Conservation (phyloP, 1,284 basidiomycete species). For the Ustilago trichophora region DNA sequence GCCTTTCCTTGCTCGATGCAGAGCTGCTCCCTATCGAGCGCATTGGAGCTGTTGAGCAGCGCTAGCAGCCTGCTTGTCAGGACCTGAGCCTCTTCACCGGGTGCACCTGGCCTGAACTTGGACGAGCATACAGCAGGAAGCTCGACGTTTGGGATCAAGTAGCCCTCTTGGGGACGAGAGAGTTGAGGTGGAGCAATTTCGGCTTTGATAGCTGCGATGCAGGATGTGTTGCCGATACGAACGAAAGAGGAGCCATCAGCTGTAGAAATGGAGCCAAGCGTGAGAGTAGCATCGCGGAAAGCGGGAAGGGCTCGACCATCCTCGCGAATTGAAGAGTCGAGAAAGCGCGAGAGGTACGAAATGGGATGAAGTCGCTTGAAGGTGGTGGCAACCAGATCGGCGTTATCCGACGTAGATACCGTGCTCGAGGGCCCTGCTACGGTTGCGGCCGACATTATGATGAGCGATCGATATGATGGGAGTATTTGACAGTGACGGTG, state of each 20-base stretch:
- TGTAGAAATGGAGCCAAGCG: slow-evolving; percentile 44
- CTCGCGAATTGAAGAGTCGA: slow-evolving; percentile 46
- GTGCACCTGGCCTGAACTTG: slow-evolving; percentile 92
- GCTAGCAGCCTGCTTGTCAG: slow-evolving; percentile 69
- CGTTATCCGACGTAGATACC: neutral
- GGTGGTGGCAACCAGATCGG: slow-evolving; percentile 39
- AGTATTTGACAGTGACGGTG: neutral
- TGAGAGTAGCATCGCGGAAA: slow-evolving; percentile 38
- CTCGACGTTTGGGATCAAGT: slow-evolving; percentile 78
- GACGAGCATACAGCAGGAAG: slow-evolving; percentile 90
- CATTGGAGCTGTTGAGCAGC: slow-evolving; percentile 69
- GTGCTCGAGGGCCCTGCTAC: slow-evolving; percentile 1
- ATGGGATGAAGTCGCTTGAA: slow-evolving; percentile 53
- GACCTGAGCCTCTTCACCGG: slow-evolving; percentile 67
- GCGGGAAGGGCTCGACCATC: slow-evolving; percentile 32
- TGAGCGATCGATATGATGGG: neutral
- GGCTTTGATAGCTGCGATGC: slow-evolving; percentile 53
- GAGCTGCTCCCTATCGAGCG: slow-evolving; percentile 75
- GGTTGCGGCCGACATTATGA: slow-evolving; percentile 20
- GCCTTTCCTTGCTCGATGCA: slow-evolving; percentile 82
- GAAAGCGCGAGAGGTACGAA: slow-evolving; percentile 51
- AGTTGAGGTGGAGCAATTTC: slow-evolving; percentile 44
- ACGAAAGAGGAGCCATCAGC: slow-evolving; percentile 47
- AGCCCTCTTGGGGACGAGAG: slow-evolving; percentile 31
- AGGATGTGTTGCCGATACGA: slow-evolving; percentile 41